Base-by-base conservation (phyloP, 2,329 filamentous ascomycete species). In the Fusarium musae region DNA sequence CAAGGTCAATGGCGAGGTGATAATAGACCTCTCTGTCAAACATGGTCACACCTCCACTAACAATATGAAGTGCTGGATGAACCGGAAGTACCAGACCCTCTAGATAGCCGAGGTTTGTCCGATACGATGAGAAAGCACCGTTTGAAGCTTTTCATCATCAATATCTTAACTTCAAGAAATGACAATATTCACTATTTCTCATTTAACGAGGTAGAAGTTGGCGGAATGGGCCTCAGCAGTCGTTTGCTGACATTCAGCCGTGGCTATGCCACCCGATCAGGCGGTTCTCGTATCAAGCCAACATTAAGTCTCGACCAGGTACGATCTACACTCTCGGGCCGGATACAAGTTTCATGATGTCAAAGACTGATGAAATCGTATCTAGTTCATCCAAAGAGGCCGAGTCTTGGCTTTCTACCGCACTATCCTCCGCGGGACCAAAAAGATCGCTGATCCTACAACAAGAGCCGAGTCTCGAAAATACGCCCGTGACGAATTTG, bases 401-500 rank as follows among this genome's bases (percentile, higher is more conserved):
- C 85, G 86, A 64, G 88, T 85, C 9, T 77, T 92, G 28, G 83
- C 88, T 0, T 82, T 92, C 49, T 92, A 91, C 80, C 85, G 90
- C 40, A 84, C 82, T 23, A 87, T 92, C 61, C 78, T 91, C 39
- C 87, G 90, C 30, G 86, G 86, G 67, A 89, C 87, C 5, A 81
- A 82, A 39, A 82, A 80, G 63, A 91, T 92, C 63, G 61, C 74
- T 21, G 88, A 92, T 75, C 78, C 82, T 12, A 80, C 75, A 6
- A 88, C 88, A 9, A 86, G 85, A 56, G 80, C 82, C n/a, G 90
- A 92, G 78, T 89, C 88, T 11, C 83, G 86, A 63, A 82, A 81
- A 60, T 90, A 87, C 79, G 90, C 86, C 40, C 85, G 89, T 26
- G 85, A 87, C 66, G 90, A 92, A 77, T 91, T 92, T 77, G 87